Evolutionary conservation across 495 filamentous ascomycete species (phyloP).

Genomic region (Friedmanniomyces endolithicus): DNA sequence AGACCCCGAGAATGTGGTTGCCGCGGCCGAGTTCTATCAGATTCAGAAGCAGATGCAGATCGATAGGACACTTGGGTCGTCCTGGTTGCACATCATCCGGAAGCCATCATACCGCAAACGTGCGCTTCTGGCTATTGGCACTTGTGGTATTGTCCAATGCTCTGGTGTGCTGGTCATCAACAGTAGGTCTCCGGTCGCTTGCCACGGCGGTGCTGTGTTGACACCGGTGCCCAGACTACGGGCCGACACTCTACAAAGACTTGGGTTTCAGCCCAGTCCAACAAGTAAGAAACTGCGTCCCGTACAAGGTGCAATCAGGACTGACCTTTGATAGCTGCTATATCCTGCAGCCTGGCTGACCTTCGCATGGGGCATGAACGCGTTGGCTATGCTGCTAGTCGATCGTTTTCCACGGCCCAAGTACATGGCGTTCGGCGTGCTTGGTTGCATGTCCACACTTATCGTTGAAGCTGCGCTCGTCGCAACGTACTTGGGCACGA

Average conservation of each 20-base stretch:
- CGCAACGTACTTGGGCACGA: slow-evolving; percentile 2
- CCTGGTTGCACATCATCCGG: slow-evolving; percentile 21
- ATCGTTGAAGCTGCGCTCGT: slow-evolving; percentile 26
- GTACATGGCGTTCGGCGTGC: slow-evolving; percentile 20
- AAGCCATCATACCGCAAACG: slow-evolving; percentile 25
- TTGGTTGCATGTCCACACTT: slow-evolving; percentile 22
- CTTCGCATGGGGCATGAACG: slow-evolving; percentile 13
- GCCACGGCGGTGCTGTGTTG: neutral
- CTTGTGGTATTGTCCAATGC: slow-evolving; percentile 18
- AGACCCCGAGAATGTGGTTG: slow-evolving; percentile 23
- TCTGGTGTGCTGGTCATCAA: slow-evolving; percentile 26
- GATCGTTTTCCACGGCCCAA: slow-evolving; percentile 24
- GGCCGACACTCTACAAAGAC: slow-evolving; percentile 24
- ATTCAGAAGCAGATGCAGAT: slow-evolving; percentile 23
- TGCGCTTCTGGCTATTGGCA: slow-evolving; percentile 15
- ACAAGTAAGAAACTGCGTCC: neutral
- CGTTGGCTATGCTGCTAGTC: slow-evolving; percentile 18
- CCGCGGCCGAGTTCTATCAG: slow-evolving; percentile 21
- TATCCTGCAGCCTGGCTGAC: slow-evolving; percentile 23
- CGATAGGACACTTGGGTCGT: slow-evolving; percentile 17
- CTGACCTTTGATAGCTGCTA: slow-evolving; percentile 13
- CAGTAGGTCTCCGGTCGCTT: neutral
- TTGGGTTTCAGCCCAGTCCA: slow-evolving; percentile 20
- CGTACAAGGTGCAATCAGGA: neutral
- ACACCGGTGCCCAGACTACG: slow-evolving; percentile 22